Base-by-base conservation (phyloP, 2,329 filamentous ascomycete species). In the Aspergillus luchuensis region DNA sequence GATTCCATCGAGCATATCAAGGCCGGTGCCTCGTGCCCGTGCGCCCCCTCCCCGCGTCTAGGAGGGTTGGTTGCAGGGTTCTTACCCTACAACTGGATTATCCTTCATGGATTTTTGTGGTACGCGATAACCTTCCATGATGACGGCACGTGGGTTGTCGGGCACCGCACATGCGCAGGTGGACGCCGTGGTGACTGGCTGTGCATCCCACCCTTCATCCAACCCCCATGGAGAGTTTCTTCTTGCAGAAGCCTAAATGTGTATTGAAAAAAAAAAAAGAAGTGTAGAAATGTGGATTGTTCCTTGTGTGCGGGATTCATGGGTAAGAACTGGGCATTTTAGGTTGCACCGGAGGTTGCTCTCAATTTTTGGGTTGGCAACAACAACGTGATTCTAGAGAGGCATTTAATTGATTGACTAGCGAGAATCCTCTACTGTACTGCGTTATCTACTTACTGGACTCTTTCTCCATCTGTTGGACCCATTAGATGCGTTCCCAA, bases 1-100 rank as follows among this genome's bases (percentile, higher is more conserved):
- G 23, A 50, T 56, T 59, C 63, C 57, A 56, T 30, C 19, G 52
- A 57, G 39, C 63, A 63, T 64, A 64, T 64, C 63, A 64, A 56
- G 57, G 49, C 30, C 21, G 49, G 54, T 55, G 10, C 60, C 56
- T 59, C 30, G 55, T 54, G 61, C 63, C 53, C 63, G 63, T 65
- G 63, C 61, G 38, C 59, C 30, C 47, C 30, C 38, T 36, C 33
- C 59, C 41, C 43, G 52, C 33, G 39, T 47, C 39, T 13, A 23
- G 25, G 36, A 45, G 54, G 58, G 48, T 51, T 52, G 58, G 28
- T 50, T 43, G 36, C 45, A 41, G 50, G 43, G 52, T 23, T 23
- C 47, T 33, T 60, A 58, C 53, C 54, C 54, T 62, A 57, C 54
- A 28, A 33, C 48, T 36, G 33, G 33, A 36, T 36, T 36, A 15